Conservation (phyloP, 768 basidiomycete species). For the Dictyophora rubrovolvata region DNA sequence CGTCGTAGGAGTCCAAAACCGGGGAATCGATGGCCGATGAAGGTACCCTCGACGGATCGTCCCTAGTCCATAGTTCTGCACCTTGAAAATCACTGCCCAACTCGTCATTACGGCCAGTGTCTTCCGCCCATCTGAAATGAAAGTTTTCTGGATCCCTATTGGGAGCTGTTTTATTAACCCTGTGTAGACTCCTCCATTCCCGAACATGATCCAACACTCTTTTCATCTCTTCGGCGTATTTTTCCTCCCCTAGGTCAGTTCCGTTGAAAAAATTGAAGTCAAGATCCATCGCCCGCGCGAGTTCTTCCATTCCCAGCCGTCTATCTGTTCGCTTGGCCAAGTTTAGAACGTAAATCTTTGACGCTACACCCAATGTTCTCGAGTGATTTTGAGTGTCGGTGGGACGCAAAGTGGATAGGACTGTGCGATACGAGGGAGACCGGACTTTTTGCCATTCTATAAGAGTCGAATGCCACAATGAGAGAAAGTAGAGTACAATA, state of each 20-base stretch:
- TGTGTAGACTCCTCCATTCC: neutral
- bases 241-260: neutral
- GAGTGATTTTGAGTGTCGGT: neutral
- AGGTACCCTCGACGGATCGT: neutral
- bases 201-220: neutral
- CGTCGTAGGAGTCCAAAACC: neutral
- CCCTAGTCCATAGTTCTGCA: conserved; percentile 1
- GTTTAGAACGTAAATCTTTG: neutral
- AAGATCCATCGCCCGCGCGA: conserved; percentile 1
- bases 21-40: neutral
- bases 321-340: neutral
- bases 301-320: neutral
- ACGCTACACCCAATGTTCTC: conserved; percentile 2
- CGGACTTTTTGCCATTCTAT: no score
- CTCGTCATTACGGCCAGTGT: neutral
- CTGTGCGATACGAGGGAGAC: no score
- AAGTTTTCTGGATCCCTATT: neutral
- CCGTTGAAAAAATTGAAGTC: conserved; percentile 5
- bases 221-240: neutral
- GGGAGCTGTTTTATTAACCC: neutral
- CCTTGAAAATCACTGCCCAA: neutral
- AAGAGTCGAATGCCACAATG: no score
- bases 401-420: no score
- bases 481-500: no score
- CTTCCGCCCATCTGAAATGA: conserved; percentile 7